A percentile compares a stretch with the other conserved stretches of the same genome.
These are phyloP conservation scores for Amyloporia xantha DNA, from an alignment of 768 basidiomycete species.

Conservation along the genomic window DNA sequence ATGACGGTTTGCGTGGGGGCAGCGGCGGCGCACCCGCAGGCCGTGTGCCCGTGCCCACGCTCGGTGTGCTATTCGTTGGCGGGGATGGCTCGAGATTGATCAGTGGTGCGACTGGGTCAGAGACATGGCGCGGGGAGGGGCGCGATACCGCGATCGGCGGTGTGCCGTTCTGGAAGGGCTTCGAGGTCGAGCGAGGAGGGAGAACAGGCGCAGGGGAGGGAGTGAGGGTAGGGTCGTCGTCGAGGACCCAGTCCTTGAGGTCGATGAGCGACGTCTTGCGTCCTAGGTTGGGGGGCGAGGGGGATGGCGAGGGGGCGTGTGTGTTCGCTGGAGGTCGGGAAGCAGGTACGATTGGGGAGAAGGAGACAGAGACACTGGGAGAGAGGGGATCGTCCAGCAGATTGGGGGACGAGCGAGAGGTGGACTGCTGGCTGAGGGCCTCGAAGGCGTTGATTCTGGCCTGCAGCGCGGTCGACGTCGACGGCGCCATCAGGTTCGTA, in stretches of 20 bases:
- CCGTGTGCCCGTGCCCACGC: no score
- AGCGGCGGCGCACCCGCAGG: constrained; percentile 45
- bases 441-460: constrained; percentile 63
- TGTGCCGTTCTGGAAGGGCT: not conserved
- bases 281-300: constrained; percentile 20
- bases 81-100: constrained; percentile 48
- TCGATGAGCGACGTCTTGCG: constrained; percentile 59
- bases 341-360: constrained; percentile 37
- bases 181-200: constrained; percentile 6
- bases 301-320: constrained; percentile 18
- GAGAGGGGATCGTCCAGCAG: constrained; percentile 47
- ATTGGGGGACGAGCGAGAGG: constrained; percentile 19
- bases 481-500: no score
- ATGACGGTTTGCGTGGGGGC: constrained; percentile 61
- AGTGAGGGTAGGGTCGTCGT: constrained; percentile 46
- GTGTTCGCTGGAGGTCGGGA: constrained; percentile 9
- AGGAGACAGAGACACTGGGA: constrained; percentile 33
- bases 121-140: constrained; percentile 14
- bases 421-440: constrained; percentile 15
- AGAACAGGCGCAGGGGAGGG: constrained; percentile 11
- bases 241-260: constrained; percentile 68
- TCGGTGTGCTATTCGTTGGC: constrained; percentile 30
- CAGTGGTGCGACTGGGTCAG: constrained; percentile 33
- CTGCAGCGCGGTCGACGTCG: constrained; percentile 31
- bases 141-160: not conserved